Percentiles rank a stretch among this genome's conserved stretches.
Evolutionary conservation across 192 early-diverging fungal genomes (phyloP).

Genomic region (Coemansia sp.): DNA sequence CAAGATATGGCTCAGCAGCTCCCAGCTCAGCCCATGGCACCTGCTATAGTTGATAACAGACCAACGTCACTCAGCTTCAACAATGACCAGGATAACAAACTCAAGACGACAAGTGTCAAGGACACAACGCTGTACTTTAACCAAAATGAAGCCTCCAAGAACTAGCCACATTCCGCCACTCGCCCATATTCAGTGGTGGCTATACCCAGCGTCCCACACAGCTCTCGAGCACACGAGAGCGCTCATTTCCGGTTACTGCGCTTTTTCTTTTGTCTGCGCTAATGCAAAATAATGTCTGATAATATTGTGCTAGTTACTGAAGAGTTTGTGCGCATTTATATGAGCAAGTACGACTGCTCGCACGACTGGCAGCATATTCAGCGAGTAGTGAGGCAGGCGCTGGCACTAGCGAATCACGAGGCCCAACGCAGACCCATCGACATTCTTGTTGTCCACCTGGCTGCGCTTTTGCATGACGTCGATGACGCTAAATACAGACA

Average conservation of each 20-base stretch:
- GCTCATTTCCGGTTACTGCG: neutral
- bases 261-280: neutral
- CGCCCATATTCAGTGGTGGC: neutral
- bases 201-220: neutral
- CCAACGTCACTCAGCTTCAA: constrained; percentile 13
- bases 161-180: neutral
- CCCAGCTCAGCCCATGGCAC: neutral
- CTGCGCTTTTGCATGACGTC: constrained; percentile 67
- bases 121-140: constrained; percentile 37
- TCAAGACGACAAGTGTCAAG: constrained; percentile 9
- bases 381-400: constrained; percentile 60
- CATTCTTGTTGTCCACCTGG: constrained; percentile 59
- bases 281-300: neutral
- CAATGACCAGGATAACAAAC: constrained; percentile 20
- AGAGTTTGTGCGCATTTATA: constrained; percentile 60
- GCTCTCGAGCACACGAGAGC: neutral
- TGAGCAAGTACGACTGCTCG: constrained; percentile 65
- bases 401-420: constrained; percentile 37
- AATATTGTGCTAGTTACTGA: constrained; percentile 27
- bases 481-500: constrained; percentile 67
- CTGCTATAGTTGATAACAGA: neutral
- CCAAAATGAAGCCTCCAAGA: constrained; percentile 24
- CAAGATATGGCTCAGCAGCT: neutral
- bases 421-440: constrained; percentile 43
- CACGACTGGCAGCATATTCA: constrained; percentile 70